Evolutionary conservation across 345 rosid species (phyloP).

Genomic region (Syzygium oleosum): DNA sequence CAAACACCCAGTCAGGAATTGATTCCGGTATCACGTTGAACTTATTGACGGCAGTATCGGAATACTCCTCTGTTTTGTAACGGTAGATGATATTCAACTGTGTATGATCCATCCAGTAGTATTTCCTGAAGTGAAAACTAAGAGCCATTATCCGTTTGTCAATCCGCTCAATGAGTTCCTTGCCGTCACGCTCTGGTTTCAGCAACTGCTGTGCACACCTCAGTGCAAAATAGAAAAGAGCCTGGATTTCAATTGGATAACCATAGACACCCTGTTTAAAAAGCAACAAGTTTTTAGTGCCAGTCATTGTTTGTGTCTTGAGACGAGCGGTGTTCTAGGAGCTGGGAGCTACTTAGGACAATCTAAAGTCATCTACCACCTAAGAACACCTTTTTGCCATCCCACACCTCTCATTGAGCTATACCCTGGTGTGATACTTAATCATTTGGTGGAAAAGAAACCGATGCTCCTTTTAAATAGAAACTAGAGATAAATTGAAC

Average conservation of each 20-base stretch:
- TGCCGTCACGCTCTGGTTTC: slow-evolving; percentile 41
- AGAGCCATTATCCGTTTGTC: slow-evolving; percentile 40
- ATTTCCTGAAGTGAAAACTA: slow-evolving; percentile 38
- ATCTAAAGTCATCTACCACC: background rate
- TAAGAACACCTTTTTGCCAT: background rate
- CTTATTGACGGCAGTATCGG: slow-evolving; percentile 48
- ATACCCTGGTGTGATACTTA: background rate
- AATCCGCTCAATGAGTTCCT: slow-evolving; percentile 41
- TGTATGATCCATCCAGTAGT: slow-evolving; percentile 42
- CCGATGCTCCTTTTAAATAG: background rate
- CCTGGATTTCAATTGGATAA: slow-evolving; percentile 54
- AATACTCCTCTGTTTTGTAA: slow-evolving; percentile 52
- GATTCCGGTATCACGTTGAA: slow-evolving; percentile 47
- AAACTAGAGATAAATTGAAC: background rate
- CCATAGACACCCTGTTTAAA: slow-evolving; percentile 31
- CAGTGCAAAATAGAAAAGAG: slow-evolving; percentile 46
- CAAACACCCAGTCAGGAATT: slow-evolving; percentile 48
- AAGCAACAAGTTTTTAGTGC: background rate
- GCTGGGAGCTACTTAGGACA: background rate
- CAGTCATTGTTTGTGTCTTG: background rate
- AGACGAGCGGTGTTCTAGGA: background rate
- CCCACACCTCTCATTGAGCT: background rate
- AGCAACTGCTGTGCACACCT: slow-evolving; percentile 51
- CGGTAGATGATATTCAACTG: slow-evolving; percentile 44
- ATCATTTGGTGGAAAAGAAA: background rate